Conservation (phyloP, 2,329 filamentous ascomycete species). For the Teratosphaeriaceae sp. region DNA sequence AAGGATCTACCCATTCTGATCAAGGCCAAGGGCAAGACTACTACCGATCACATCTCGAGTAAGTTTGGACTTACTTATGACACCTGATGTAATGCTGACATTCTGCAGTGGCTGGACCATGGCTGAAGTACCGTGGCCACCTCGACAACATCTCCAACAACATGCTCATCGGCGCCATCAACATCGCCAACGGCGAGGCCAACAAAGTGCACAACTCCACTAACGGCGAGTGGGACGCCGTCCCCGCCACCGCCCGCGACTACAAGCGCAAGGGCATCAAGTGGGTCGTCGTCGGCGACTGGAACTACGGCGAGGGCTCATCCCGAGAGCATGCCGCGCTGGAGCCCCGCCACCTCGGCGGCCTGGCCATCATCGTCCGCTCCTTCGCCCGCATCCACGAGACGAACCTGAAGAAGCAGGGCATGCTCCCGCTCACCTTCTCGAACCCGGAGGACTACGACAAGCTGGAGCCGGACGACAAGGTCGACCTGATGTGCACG, state of each 20-base stretch:
- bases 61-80: conserved; percentile 14
- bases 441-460: conserved; percentile 93
- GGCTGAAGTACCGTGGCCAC: conserved; percentile 98
- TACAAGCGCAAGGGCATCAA: conserved; percentile 96
- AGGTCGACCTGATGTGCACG: conserved; percentile 82
- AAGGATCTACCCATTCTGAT: conserved; percentile 82
- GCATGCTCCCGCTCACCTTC: conserved; percentile 98
- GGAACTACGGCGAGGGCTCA: conserved; percentile 98
- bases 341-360: conserved; percentile 94
- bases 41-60: conserved; percentile 90
- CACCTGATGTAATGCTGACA: conserved; percentile 8
- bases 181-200: conserved; percentile 89
- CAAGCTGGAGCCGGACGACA: conserved; percentile 89
- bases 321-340: conserved; percentile 98
- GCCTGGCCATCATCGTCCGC: conserved; percentile 91
- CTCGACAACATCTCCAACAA: conserved; percentile 99
- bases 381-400: conserved; percentile 99
- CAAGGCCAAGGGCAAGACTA: conserved; percentile 95
- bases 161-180: conserved; percentile 97
- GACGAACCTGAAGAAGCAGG: conserved; percentile 99
- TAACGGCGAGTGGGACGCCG: conserved; percentile 75
- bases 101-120: conserved; percentile 69
- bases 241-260: conserved; percentile 90
- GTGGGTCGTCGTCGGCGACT: conserved; percentile 98
- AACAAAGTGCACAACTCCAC: conserved; percentile 95